Base-by-base conservation (phyloP, 495 filamentous ascomycete species). In the Poronia punctata region DNA sequence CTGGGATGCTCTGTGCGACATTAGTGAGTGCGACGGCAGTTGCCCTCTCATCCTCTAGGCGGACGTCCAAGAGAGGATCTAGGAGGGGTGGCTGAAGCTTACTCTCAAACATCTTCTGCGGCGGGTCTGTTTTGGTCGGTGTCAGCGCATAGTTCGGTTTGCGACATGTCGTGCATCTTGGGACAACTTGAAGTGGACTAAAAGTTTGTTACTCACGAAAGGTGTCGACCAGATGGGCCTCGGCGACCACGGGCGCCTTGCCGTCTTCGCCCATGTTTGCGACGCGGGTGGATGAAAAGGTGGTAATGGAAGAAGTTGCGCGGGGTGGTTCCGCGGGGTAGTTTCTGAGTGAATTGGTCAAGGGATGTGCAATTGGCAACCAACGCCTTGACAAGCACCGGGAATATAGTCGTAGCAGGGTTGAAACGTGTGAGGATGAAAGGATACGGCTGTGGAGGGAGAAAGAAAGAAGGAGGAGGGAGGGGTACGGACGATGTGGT, bases 221-320 rank as follows among this genome's bases (percentile, higher is more conserved):
- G 11, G 85, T 94, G 63, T 88, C 80, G 49, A 88, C 84, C 58
- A 84, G 69, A 64, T 92, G 86, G 53, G 88, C 84, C 70, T 94
- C 88, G 33, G 72, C 72, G 44, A 93, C 87, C 66, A 88, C 86
- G 3, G 77, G 68, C 56, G 71, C 65, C 60, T 76, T 75, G 47
- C 71, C 60, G 54, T 43, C 77, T 61, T 84, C 80, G 56, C 78
- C 79, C 84, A 92, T 90, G 51, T 38, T 68, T 66, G 63, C 50
- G 46, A 46, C 49, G 56, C 40, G 48, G 54, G 23, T n/a, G 15
- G 11, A 5, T 34, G 21, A 35, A 26, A 38, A 41, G 49, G 35
- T 44, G 42, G 48, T 52, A 58, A 55, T 61, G 49, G 30, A 32
- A 35, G 42, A 25, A 42, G 38, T 38, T 38, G 48, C 52, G 49